Evolutionary conservation across 768 basidiomycete genomes (phyloP).

Genomic region (Dioszegia crocea): DNA sequence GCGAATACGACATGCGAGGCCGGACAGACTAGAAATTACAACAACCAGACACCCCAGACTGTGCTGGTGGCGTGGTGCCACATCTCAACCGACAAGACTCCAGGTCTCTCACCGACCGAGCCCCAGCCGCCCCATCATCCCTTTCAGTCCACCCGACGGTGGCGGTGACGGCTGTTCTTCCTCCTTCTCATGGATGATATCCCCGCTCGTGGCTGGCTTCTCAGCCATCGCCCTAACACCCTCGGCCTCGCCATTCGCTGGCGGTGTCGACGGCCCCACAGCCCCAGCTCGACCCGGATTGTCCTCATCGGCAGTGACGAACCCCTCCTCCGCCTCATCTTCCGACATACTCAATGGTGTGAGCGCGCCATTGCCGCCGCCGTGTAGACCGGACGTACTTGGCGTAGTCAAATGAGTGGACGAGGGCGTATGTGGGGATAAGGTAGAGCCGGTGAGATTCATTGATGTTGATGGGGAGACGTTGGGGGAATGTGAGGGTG

Average conservation of each 20-base stretch:
- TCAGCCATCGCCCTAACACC: too few relatives aligned
- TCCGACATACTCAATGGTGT: slow-evolving; percentile 32
- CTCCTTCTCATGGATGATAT: too few relatives aligned
- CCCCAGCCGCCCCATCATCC: slow-evolving; percentile 20
- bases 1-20: too few relatives aligned
- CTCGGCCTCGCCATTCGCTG: too few relatives aligned
- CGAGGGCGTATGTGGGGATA: background rate
- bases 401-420: background rate
- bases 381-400: background rate
- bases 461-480: slow-evolving; percentile 2
- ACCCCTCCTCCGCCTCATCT: slow-evolving; percentile 20
- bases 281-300: background rate
- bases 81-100: too few relatives aligned
- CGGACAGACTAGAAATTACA: too few relatives aligned
- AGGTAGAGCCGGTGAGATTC: slow-evolving; percentile 1
- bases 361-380: slow-evolving; percentile 3
- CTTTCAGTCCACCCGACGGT: slow-evolving; percentile 8
- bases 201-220: too few relatives aligned
- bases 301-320: slow-evolving; percentile 14
- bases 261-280: too few relatives aligned
- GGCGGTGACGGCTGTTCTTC: too few relatives aligned
- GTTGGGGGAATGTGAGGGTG: background rate
- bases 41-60: too few relatives aligned
- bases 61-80: too few relatives aligned
- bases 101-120: too few relatives aligned